These are phyloP conservation scores for Podospora pseudoanserina DNA, from an alignment of 495 filamentous ascomycete species.

Conservation along the genomic window DNA sequence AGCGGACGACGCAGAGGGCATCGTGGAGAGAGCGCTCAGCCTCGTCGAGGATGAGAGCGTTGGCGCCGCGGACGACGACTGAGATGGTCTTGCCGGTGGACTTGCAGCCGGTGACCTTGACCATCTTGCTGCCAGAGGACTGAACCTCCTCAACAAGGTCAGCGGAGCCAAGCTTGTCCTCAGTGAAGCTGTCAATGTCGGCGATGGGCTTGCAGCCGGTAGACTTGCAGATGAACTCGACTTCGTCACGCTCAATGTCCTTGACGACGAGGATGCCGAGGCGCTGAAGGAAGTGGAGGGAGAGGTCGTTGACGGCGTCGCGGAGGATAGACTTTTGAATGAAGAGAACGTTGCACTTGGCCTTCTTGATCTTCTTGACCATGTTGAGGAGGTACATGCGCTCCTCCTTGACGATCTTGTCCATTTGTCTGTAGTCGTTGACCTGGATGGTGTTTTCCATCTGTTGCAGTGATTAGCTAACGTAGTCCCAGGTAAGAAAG, in stretches of 20 bases:
- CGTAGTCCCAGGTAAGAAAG: background rate
- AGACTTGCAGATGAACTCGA: slow-evolving; percentile 97
- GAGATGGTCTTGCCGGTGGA: slow-evolving; percentile 81
- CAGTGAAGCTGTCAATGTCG: slow-evolving; percentile 97
- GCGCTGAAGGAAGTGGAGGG: slow-evolving; percentile 94
- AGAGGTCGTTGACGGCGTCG: slow-evolving; percentile 96
- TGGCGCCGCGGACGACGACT: slow-evolving; percentile 90
- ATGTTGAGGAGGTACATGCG: slow-evolving; percentile 96
- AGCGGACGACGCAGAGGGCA: slow-evolving; percentile 94
- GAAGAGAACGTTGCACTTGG: slow-evolving; percentile 96
- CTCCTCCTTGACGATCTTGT: slow-evolving; percentile 99
- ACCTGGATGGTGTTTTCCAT: slow-evolving; percentile 99
- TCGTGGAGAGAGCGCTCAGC: slow-evolving; percentile 95
- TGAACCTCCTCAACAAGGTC: slow-evolving; percentile 93
- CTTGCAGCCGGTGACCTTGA: slow-evolving; percentile 91
- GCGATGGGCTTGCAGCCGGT: slow-evolving; percentile 98
- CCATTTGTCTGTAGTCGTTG: slow-evolving; percentile 99
- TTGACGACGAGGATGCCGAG: slow-evolving; percentile 93
- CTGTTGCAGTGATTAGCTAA: slow-evolving; percentile 40
- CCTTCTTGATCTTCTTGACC: slow-evolving; percentile 99
- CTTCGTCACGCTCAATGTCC: slow-evolving; percentile 96
- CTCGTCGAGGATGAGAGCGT: slow-evolving; percentile 91
- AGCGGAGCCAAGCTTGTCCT: slow-evolving; percentile 96
- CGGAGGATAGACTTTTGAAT: slow-evolving; percentile 98
- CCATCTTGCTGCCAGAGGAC: slow-evolving; percentile 78